Evolutionary conservation across 768 basidiomycete species (phyloP), one percentile per base, ranked within the genome.

Genomic region (Rhizopogon vesiculosus): DNA sequence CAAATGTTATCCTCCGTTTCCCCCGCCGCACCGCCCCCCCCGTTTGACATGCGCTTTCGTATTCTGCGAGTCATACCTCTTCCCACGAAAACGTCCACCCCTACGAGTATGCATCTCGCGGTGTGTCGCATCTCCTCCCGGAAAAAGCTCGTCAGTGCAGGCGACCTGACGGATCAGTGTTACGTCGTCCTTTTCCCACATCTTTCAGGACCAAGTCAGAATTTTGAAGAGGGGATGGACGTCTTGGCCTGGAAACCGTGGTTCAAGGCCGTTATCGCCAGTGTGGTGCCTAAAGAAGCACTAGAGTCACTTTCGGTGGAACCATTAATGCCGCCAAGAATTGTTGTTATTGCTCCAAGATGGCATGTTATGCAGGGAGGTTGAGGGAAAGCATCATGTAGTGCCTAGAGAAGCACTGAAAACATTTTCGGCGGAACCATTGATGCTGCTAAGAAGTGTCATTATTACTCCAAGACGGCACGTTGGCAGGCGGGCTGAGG

Each of bases 161-260:
- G 49, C 51, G 62, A 63, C 58, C 57, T 61, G 45, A 55, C 49
- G 45, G 38, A 65, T 57, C 64, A 61, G 50, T 69, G 56, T 22
- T 69, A 76, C 52, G 64, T 71, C 49, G 67, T 76, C 7, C 54
- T 76, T 18, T 71, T 79, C 53, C 9, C 62, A 53, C 54, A 67
- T 56, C 57, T 60, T 46, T 18, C 59, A 59, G 6, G 66, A 52
- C 42, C 56, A 28, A 65, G 6, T 66, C 67, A 2, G 74, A 74
- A 39, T 66, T 75, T 84, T 28, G 58, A 65, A 9, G 70, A 70
- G 19, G 80, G 77, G 1, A 62, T 61, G 7, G 75, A 76, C 2
- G 66, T 82, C 12, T 67, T 71, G 43, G 69, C 78, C 7, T 84
- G 81, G 78, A 62, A 70, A 39, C 83, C 83, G 4, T 84, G 80